Percentiles rank a stretch among this genome's conserved stretches.
Evolutionary conservation across 2,329 filamentous ascomycete species (phyloP).

Genomic region (Fusarium cicatricum): DNA sequence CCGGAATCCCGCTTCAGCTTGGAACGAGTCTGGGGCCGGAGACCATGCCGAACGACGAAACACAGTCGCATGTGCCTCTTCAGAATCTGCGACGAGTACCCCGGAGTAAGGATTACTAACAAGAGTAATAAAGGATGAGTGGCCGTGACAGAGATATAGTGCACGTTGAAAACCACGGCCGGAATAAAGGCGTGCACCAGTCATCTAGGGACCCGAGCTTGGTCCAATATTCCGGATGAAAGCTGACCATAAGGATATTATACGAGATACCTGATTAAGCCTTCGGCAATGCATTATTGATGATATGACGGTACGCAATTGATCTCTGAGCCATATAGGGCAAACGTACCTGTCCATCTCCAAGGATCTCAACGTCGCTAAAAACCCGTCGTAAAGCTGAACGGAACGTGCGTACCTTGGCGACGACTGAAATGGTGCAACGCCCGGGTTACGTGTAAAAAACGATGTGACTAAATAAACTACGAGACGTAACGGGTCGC

Average conservation of each 20-base stretch:
- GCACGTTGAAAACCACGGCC: too few species aligned
- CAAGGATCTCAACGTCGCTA: slow-evolving; percentile 7
- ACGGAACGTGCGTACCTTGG: slow-evolving; percentile 2
- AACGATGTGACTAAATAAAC: slow-evolving; percentile 7
- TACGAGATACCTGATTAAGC: not conserved
- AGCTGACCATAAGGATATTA: not conserved
- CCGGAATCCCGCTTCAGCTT: slow-evolving; percentile 14
- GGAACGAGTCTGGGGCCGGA: slow-evolving; percentile 28
- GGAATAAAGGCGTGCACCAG: too few species aligned
- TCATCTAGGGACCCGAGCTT: too few species aligned
- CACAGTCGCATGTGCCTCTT: slow-evolving; percentile 11
- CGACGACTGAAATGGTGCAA: too few species aligned
- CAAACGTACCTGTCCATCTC: slow-evolving; percentile 5
- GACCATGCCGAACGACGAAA: slow-evolving; percentile 31
- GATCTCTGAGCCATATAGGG: slow-evolving; percentile 3
- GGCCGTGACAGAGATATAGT: too few species aligned
- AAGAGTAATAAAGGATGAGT: slow-evolving; percentile 14
- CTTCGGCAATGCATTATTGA: not conserved
- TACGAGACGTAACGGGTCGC: slow-evolving; percentile 13
- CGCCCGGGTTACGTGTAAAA: too few species aligned
- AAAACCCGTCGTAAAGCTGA: not conserved
- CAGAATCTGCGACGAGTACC: slow-evolving; percentile 30
- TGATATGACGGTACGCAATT: not conserved
- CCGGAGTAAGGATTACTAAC: slow-evolving; percentile 7
- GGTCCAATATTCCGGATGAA: not conserved